These are phyloP conservation scores for Eleusine coracana DNA, from an alignment of 176 grass and related monocot species.

Conservation along the genomic window DNA sequence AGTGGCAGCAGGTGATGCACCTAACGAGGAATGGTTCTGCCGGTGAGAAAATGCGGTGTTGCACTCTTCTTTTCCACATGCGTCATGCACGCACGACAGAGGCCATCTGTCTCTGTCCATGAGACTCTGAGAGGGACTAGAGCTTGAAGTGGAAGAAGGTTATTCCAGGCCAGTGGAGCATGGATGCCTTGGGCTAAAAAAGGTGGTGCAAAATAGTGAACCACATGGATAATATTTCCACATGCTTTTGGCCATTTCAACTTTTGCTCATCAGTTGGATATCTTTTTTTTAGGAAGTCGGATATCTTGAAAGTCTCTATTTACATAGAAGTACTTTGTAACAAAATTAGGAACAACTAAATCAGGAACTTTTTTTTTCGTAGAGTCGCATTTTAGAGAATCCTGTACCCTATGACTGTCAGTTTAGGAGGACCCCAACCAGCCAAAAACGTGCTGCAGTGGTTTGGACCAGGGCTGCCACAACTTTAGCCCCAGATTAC, in stretches of 20 bases:
- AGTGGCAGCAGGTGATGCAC: constrained; percentile 34
- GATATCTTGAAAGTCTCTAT: background rate
- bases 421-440: constrained; percentile 31
- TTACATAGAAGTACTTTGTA: background rate
- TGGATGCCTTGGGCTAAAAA: constrained; percentile 38
- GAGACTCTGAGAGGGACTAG: constrained; percentile 59
- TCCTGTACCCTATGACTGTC: constrained; percentile 28
- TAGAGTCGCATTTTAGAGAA: background rate
- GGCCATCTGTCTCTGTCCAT: constrained; percentile 41
- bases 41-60: background rate
- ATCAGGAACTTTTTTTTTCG: background rate
- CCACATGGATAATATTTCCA: constrained; percentile 9
- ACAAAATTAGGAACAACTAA: background rate
- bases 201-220: constrained; percentile 27
- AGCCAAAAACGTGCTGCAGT: constrained; percentile 31
- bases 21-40: constrained; percentile 4
- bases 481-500: constrained; percentile 48
- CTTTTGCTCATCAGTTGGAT: background rate
- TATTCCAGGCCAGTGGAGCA: constrained; percentile 42
- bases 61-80: constrained; percentile 48
- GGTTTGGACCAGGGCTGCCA: constrained; percentile 35
- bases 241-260: background rate
- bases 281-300: background rate
- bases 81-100: constrained; percentile 26
- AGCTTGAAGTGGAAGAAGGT: constrained; percentile 45